Conservation (phyloP, 257 asterid species). For the Solanum pinnatisectum region DNA sequence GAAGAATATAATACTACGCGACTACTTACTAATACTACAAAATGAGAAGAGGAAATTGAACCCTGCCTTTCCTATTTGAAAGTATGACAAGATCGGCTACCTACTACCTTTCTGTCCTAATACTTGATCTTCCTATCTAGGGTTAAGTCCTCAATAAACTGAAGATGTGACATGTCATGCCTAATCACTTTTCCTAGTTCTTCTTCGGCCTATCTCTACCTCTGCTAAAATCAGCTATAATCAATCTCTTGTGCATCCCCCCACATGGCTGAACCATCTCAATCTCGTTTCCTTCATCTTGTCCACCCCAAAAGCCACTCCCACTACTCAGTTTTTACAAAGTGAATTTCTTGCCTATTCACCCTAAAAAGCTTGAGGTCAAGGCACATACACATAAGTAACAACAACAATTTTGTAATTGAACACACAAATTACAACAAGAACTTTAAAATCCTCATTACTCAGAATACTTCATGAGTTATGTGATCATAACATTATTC, state of each 20-base stretch:
- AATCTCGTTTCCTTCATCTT: neutral
- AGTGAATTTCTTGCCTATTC: no score
- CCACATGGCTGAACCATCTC: no score
- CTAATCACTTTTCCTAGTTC: no score
- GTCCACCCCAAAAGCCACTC: neutral
- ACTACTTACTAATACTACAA: neutral
- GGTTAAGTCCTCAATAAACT: neutral
- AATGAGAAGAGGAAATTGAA: no score
- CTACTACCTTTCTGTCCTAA: neutral
- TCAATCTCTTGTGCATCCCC: neutral
- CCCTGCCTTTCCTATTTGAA: neutral
- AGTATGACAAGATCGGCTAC: neutral
- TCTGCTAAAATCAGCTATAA: no score
- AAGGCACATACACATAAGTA: neutral
- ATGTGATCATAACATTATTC: neutral
- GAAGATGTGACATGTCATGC: neutral
- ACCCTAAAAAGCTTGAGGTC: no score
- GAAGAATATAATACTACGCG: neutral
- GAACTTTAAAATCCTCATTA: neutral
- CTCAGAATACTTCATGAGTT: neutral
- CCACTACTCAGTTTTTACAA: no score
- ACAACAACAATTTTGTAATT: neutral
- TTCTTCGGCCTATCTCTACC: no score
- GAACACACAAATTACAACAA: neutral
- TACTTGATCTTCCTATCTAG: neutral